Evolutionary conservation across 129 eudicot species (phyloP).

Genomic region (Escallonia rubra): DNA sequence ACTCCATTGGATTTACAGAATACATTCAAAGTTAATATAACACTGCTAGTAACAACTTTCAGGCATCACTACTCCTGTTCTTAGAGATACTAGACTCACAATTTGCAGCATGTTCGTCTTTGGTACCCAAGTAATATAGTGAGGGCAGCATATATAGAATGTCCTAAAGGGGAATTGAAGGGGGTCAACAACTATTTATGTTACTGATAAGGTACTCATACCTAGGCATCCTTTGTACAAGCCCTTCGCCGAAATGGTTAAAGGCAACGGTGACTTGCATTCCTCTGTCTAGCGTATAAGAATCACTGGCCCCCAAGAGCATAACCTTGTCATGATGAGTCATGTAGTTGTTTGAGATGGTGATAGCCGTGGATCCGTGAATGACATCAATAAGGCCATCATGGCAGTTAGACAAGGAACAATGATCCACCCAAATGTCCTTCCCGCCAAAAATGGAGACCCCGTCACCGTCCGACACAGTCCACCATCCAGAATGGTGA

Average conservation of each 20-base stretch:
- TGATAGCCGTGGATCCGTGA: constrained; percentile 78
- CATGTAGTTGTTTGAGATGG: constrained; percentile 82
- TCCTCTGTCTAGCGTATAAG: constrained; percentile 51
- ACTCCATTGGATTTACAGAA: not conserved
- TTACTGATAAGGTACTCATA: constrained; percentile 7
- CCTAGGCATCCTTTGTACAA: constrained; percentile 91
- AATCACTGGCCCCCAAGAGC: constrained; percentile 81
- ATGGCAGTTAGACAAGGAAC: constrained; percentile 69
- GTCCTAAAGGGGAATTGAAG: too few species aligned
- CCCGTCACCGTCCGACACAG: constrained; percentile 75
- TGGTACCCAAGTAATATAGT: too few species aligned
- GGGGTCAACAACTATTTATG: too few species aligned
- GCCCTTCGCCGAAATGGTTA: constrained; percentile 85
- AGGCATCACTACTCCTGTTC: too few species aligned
- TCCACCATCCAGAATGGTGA: constrained; percentile 78
- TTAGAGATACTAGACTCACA: too few species aligned
- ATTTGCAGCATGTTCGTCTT: too few species aligned
- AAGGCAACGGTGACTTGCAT: constrained; percentile 86
- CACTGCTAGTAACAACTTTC: too few species aligned
- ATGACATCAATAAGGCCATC: constrained; percentile 88
- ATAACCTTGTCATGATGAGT: constrained; percentile 91
- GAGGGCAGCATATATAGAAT: too few species aligned
- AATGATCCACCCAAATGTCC: constrained; percentile 80
- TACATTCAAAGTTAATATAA: too few species aligned
- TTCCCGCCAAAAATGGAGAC: constrained; percentile 45